These are phyloP conservation scores for Blumeriella jaapii DNA, from an alignment of 2,329 filamentous ascomycete species.

Conservation along the genomic window DNA sequence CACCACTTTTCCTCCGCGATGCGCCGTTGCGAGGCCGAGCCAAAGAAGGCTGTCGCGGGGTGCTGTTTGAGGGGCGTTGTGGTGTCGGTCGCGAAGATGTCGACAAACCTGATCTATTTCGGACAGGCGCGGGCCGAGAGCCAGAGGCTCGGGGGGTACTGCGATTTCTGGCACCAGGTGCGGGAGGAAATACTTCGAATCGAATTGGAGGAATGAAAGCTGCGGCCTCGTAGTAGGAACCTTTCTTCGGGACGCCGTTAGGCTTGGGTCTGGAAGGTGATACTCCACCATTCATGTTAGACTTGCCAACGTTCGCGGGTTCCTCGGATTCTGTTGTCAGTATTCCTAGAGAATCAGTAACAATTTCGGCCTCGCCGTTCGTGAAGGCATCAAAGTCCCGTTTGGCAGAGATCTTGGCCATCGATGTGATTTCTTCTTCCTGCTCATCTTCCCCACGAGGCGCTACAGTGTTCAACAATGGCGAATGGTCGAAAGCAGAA, in stretches of 20 bases:
- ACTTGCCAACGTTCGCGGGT: constrained; percentile 10
- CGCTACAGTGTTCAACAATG: constrained; percentile 74
- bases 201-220: constrained; percentile 51
- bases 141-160: constrained; percentile 23
- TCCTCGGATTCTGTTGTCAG: constrained; percentile 19
- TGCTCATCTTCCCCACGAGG: constrained; percentile 44
- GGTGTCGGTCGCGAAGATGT: constrained; percentile 15
- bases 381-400: constrained; percentile 18
- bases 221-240: constrained; percentile 23
- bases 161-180: constrained; percentile 38
- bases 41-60: constrained; percentile 16
- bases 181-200: constrained; percentile 68
- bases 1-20: constrained; percentile 44
- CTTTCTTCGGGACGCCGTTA: constrained; percentile 19
- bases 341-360: constrained; percentile 23
- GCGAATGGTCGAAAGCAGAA: constrained; percentile 72
- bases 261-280: constrained; percentile 13
- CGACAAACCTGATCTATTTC: constrained; percentile 13
- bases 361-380: constrained; percentile 17
- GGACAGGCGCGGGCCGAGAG: constrained; percentile 15
- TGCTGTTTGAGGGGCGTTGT: constrained; percentile 17
- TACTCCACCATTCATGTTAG: constrained; percentile 13
- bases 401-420: constrained; percentile 13
- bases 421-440: constrained; percentile 6
- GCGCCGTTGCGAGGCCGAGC: constrained; percentile 26